Conservation (phyloP, 2,329 filamentous ascomycete species). For the Nemania serpens region DNA sequence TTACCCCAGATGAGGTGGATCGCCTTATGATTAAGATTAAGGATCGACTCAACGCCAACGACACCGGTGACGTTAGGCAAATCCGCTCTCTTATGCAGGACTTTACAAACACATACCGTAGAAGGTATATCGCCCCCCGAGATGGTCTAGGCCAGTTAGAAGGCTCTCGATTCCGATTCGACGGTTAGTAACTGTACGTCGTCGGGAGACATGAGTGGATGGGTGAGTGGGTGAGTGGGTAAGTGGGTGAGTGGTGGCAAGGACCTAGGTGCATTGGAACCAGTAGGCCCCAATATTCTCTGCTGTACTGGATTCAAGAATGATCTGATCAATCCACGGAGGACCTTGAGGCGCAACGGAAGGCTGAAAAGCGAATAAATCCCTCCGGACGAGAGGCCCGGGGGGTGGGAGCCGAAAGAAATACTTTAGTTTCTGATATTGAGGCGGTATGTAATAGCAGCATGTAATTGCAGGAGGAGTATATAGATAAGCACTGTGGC, state of each 20-base stretch:
- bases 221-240: too few relatives aligned
- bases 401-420: too few relatives aligned
- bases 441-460: too few relatives aligned
- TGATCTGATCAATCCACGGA: background rate
- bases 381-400: too few relatives aligned
- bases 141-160: constrained; percentile 89
- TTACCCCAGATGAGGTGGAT: constrained; percentile 79
- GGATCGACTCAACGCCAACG: constrained; percentile 72
- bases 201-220: background rate
- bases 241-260: too few relatives aligned
- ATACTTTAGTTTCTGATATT: too few relatives aligned
- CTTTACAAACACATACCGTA: constrained; percentile 92
- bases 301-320: constrained; percentile 1
- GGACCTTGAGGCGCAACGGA: background rate
- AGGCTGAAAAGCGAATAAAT: too few relatives aligned
- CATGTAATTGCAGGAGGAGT: too few relatives aligned
- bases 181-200: constrained; percentile 47
- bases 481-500: too few relatives aligned
- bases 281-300: background rate
- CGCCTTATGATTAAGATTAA: constrained; percentile 80
- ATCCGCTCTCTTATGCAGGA: constrained; percentile 88
- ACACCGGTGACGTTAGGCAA: constrained; percentile 67
- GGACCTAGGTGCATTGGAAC: too few relatives aligned
- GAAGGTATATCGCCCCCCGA: constrained; percentile 91
- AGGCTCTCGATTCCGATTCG: constrained; percentile 84